Evolutionary conservation across 352 stramenopile species (phyloP).

Genomic region (Globisporangium ultimum): DNA sequence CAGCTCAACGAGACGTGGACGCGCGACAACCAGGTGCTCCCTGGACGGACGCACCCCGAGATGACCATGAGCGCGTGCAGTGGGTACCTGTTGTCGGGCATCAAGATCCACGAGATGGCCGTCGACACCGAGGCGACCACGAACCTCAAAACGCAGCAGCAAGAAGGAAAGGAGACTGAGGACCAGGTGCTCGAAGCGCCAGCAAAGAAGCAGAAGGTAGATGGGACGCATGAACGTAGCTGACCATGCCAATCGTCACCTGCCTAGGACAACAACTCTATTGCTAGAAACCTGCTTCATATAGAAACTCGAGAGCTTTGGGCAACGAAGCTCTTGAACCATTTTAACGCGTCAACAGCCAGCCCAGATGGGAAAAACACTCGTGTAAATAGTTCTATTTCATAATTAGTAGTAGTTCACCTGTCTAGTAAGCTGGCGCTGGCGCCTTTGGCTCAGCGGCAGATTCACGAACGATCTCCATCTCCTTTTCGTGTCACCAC

Average conservation of each 20-base stretch:
- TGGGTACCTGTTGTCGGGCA: constrained; percentile 93
- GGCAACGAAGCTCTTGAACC: too few relatives aligned
- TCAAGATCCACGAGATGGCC: constrained; percentile 75
- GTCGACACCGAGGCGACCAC: not conserved
- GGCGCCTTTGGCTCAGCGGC: too few relatives aligned
- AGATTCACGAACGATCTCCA: too few relatives aligned
- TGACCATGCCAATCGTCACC: not conserved
- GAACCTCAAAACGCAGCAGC: not conserved
- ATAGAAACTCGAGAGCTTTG: too few relatives aligned
- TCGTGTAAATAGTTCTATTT: too few relatives aligned
- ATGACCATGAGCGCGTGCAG: constrained; percentile 97
- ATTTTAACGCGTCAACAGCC: too few relatives aligned
- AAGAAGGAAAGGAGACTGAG: not conserved
- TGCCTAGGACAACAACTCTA: not conserved
- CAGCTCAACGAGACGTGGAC: constrained; percentile 95
- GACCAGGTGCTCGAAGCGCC: not conserved
- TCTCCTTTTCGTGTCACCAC: not conserved
- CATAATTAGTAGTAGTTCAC: too few relatives aligned
- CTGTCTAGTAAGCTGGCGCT: too few relatives aligned
- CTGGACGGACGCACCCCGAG: constrained; percentile 91
- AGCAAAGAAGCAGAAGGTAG: constrained; percentile 19
- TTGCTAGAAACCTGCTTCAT: too few relatives aligned
- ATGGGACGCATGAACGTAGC: not conserved
- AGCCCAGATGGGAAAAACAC: too few relatives aligned
- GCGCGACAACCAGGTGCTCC: constrained; percentile 93